These are phyloP conservation scores for Grifola frondosa DNA, from an alignment of 1,284 basidiomycete species.

Conservation along the genomic window DNA sequence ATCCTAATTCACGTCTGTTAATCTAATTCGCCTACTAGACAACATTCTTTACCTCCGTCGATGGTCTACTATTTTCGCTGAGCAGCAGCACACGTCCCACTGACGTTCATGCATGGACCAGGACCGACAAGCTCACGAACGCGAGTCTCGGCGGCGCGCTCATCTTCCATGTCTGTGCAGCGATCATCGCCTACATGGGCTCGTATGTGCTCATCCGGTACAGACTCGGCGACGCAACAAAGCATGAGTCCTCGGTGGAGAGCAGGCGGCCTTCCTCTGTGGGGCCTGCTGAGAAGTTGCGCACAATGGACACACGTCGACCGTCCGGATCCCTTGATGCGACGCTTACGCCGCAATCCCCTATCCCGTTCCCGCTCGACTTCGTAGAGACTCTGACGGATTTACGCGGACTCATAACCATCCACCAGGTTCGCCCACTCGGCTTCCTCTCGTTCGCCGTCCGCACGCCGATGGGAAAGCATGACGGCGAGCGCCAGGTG, in stretches of 20 bases:
- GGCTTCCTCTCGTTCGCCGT: slow-evolving; percentile 10
- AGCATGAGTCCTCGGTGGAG: slow-evolving; percentile 15
- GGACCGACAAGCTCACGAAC: slow-evolving; percentile 25
- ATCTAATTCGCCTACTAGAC: slow-evolving; percentile 25
- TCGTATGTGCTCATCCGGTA: slow-evolving; percentile 37
- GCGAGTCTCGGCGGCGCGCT: slow-evolving; percentile 36
- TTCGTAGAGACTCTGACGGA: slow-evolving; percentile 15
- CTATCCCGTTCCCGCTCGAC: slow-evolving; percentile 9
- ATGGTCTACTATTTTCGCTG: slow-evolving; percentile 34
- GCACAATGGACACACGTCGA: slow-evolving; percentile 1
- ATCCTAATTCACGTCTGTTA: background rate
- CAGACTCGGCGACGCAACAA: slow-evolving; percentile 28
- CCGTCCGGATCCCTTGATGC: slow-evolving; percentile 7
- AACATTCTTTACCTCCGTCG: slow-evolving; percentile 39
- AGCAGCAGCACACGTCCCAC: slow-evolving; percentile 20
- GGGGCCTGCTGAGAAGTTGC: slow-evolving; percentile 3
- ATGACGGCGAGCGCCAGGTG: slow-evolving; percentile 7
- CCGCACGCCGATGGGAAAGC: background rate
- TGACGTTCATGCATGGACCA: slow-evolving; percentile 15
- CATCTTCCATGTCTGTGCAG: slow-evolving; percentile 37
- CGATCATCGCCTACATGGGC: slow-evolving; percentile 34
- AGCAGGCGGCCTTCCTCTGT: background rate
- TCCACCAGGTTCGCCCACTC: slow-evolving; percentile 15
- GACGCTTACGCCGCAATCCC: slow-evolving; percentile 3
- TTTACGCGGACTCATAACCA: slow-evolving; percentile 15